Conservation (phyloP, 495 filamentous ascomycete genomes). For the Talaromyces ruber region DNA sequence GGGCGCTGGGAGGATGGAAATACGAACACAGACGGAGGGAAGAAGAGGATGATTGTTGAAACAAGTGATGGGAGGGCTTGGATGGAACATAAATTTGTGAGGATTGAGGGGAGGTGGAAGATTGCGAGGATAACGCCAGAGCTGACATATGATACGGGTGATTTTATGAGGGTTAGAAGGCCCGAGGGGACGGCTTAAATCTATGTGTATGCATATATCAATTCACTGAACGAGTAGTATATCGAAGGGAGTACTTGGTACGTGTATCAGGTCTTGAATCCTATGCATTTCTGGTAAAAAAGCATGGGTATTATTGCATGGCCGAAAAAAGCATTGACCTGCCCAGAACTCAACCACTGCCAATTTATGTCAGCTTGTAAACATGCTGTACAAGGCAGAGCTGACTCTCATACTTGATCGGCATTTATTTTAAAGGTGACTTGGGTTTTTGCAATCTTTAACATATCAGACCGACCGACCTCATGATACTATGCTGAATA, state of each 20-base stretch:
- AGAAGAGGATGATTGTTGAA: neutral
- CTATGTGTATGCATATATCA: too few relatives aligned
- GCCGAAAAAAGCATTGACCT: too few relatives aligned
- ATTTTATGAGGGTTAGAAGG: conserved; percentile 19
- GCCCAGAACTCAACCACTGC: too few relatives aligned
- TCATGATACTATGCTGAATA: neutral
- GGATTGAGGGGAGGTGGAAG: conserved; percentile 6
- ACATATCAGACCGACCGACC: neutral
- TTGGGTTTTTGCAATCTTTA: neutral
- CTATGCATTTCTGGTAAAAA: too few relatives aligned
- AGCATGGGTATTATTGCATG: too few relatives aligned
- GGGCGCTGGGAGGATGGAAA: conserved; percentile 10
- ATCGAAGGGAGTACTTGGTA: too few relatives aligned
- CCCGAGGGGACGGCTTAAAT: neutral
- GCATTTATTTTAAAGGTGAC: neutral
- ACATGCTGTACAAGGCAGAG: too few relatives aligned
- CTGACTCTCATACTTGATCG: too few relatives aligned
- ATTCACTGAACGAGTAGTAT: too few relatives aligned
- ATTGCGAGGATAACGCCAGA: conserved; percentile 11
- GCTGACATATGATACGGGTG: conserved; percentile 14
- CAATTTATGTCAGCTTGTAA: too few relatives aligned
- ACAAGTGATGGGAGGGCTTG: conserved; percentile 7
- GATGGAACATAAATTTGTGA: conserved; percentile 8
- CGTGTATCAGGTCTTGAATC: too few relatives aligned
- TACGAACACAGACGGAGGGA: neutral